Base-by-base conservation (phyloP, 306 rosid genomes). In the Prunus dulcis region DNA sequence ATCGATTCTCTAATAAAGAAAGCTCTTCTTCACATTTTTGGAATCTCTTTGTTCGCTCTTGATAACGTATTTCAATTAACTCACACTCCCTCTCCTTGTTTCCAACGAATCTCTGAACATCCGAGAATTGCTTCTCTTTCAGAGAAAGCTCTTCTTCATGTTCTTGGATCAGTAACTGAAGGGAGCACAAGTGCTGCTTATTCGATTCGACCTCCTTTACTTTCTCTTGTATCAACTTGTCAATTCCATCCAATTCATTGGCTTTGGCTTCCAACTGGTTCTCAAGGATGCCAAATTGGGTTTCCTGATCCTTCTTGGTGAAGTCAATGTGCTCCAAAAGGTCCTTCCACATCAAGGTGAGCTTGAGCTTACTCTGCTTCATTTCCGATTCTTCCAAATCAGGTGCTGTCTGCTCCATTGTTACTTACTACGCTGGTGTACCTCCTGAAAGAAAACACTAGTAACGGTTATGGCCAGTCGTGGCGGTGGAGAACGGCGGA, bases 51-150 rank as follows among this genome's bases (percentile, higher is more conserved):
- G 4, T 66, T 47, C 38, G 10, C 3, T 11, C 70, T 41, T 41
- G 30, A 19, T n/a, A 12, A 9, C 17, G 18, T 6, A 9, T n/a
- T n/a, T 41, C 17, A 23, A 19, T 66, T 19, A 22, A 45, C 1
- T 73, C 38, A 30, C 9, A 64, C 22, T 43, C 57, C 69, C n/a
- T 58, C 76, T 74, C 72, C 67, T 71, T 52, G 9, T 74, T 60
- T 34, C 41, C 60, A 19, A 64, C 32, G 11, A 45, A 46, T 57
- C 61, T 19, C 32, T 11, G 66, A 64, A 63, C 50, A 76, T 81
- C 55, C 67, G 49, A 27, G 51, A 43, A 3, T 38, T 23, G 63
- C 15, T 69, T 78, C 38, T 77, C 80, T 58, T 67, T 45, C 45
- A 7, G 8, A 12, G 14, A n/a, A 38, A 68, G 38, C 28, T 12